These are phyloP conservation scores for Melaleuca alternifolia DNA, from an alignment of 345 rosid species.

Conservation along the genomic window DNA sequence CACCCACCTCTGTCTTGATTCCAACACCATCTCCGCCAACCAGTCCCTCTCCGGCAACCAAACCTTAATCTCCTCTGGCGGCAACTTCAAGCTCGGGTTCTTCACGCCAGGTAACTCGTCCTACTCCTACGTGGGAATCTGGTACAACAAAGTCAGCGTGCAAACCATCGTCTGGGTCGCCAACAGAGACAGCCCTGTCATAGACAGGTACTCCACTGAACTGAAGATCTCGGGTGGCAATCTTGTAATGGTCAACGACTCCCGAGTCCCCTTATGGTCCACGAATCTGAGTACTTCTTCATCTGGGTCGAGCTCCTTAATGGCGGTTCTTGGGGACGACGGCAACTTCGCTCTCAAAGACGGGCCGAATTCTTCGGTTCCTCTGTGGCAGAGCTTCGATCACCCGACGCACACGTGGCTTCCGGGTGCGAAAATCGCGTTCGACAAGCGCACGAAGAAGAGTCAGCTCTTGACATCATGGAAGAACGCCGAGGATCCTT, in stretches of 20 bases:
- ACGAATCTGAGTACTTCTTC: conserved; percentile 34
- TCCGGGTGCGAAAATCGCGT: conserved; percentile 49
- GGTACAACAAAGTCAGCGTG: conserved; percentile 32
- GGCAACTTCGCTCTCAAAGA: conserved; percentile 58
- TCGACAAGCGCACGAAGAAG: conserved; percentile 26
- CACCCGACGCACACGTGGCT: conserved; percentile 64
- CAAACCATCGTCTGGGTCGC: conserved; percentile 63
- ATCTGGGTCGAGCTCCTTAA: conserved; percentile 6
- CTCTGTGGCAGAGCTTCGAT: conserved; percentile 74
- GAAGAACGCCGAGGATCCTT: conserved; percentile 53
- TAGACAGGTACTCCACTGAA: conserved; percentile 23
- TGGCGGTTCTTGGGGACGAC: conserved; percentile 40
- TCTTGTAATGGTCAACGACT: conserved; percentile 49
- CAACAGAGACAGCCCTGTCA: conserved; percentile 52
- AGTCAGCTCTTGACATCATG: conserved; percentile 43
- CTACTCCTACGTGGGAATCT: conserved; percentile 59
- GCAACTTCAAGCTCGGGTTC: conserved; percentile 56
- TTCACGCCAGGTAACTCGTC: conserved; percentile 43
- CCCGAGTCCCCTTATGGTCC: conserved; percentile 45
- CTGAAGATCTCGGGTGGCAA: conserved; percentile 55
- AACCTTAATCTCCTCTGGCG: conserved; percentile 39
- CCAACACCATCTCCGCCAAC: conserved; percentile 36
- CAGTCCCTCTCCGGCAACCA: conserved; percentile 48
- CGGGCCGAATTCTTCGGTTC: conserved; percentile 5
- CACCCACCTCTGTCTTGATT: conserved; percentile 4